Base-by-base conservation (phyloP, 805 yeast genomes). In the Sugiyamaella boreocaroliniensis region DNA sequence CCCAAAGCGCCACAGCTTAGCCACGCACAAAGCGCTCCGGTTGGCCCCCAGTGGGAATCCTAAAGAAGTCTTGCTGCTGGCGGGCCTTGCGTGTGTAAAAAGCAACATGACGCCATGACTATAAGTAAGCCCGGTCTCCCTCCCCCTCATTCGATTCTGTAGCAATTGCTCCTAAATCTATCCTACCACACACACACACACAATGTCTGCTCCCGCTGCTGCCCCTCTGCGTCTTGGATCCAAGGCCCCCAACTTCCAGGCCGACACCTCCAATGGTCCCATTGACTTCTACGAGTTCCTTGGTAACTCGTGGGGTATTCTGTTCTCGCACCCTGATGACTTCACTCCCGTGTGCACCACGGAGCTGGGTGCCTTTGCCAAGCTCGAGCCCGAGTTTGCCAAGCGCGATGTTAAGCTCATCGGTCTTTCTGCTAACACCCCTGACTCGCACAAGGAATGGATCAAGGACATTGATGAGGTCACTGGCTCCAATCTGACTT, bases 341-440 rank as follows among this genome's bases (percentile, higher is more conserved):
- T 90, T 87, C 79, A 89, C 97, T 18, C 97, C 97, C 47, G 97
- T 89, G 54, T 89, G 97, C 75, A 90, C 97, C 66, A 89, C 97
- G 54, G 97, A 89, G 77, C 79, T 89, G 68, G 96, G 97, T 62
- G 97, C 96, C 11, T 90, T 89, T 67, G 93, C 97, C 61, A 80
- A 84, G 67, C 82, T 90, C 72, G 89, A 89, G 75, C 89, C 93
- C 52, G 96, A 89, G 72, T 89, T 89, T 68, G 81, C 85, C 69
- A 78, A 85, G 74, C 85, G 97, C 76, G 81, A 81, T 65, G 90
- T 85, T 69, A 50, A 50, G 77, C 79, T 89, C 70, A 82, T 89
- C 71, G 97, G 97, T 61, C 76, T 89, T 61, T 87, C 96, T 53
- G 95, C 96, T 58, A 90, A 89, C 72, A 84, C 82, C 63, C 78